Percentiles rank a stretch among this genome's conserved stretches.
Conservation (phyloP, 2,329 filamentous ascomycete genomes). For the Alternaria ventricosa region DNA sequence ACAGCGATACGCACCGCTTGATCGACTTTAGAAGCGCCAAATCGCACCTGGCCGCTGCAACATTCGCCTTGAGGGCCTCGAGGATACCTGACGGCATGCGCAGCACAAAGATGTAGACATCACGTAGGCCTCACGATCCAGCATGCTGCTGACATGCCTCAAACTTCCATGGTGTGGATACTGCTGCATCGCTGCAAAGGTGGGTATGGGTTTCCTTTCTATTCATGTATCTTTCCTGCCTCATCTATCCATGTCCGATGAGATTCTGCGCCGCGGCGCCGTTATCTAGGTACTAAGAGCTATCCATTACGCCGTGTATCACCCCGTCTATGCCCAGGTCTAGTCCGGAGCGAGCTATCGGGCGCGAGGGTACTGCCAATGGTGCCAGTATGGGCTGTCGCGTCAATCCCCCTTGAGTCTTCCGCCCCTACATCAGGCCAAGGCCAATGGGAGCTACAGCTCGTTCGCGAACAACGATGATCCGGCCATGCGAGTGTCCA, state of each 20-base stretch:
- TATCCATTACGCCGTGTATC: neutral
- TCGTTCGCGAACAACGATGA: too few relatives aligned
- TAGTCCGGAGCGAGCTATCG: neutral
- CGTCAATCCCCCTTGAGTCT: neutral
- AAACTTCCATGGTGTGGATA: neutral
- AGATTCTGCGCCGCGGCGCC: neutral
- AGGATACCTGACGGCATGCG: neutral
- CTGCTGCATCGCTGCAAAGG: neutral
- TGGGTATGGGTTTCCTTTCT: neutral
- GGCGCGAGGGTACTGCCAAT: neutral
- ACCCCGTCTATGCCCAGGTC: neutral
- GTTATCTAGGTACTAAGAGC: neutral
- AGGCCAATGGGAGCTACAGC: too few relatives aligned
- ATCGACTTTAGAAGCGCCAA: neutral
- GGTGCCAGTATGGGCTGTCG: neutral
- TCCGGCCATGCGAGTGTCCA: too few relatives aligned
- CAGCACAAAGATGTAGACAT: neutral
- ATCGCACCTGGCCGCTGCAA: fast-evolving
- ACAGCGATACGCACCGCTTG: neutral
- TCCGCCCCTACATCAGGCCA: neutral
- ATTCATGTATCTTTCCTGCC: neutral
- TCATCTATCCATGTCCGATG: neutral
- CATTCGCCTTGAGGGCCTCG: neutral
- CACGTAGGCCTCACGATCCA: neutral
- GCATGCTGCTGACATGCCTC: neutral